A percentile compares a stretch with the other conserved stretches of the same genome.
phyloP scores from a whole-genome alignment of 2,329 filamentous ascomycete species.

The Aspergillus fijiensis region DNA sequence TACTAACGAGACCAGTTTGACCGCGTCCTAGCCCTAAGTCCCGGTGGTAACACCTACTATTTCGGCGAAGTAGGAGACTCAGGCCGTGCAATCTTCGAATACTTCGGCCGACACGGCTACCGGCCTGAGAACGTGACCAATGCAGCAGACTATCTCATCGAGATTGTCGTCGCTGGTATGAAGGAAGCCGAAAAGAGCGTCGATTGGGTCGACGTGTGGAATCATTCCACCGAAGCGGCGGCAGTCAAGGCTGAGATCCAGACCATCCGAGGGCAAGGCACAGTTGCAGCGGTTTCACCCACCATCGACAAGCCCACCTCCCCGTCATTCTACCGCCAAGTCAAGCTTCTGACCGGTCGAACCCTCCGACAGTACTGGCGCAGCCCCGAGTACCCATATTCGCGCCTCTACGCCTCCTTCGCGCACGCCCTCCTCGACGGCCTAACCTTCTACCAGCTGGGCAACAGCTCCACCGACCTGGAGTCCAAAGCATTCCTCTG shows the following conservation, averaged over 20 bases:
- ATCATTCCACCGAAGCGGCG: constrained; percentile 58
- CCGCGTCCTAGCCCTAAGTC: constrained; percentile 65
- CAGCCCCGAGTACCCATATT: constrained; percentile 70
- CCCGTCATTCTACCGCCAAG: constrained; percentile 59
- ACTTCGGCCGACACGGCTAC: constrained; percentile 62
- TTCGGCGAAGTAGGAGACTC: constrained; percentile 66
- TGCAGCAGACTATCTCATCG: constrained; percentile 61
- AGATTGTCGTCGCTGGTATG: constrained; percentile 56
- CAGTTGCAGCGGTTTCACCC: constrained; percentile 37
- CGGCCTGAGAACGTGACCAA: constrained; percentile 61
- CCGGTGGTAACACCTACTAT: constrained; percentile 65
- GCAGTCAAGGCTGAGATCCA: constrained; percentile 62
- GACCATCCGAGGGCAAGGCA: constrained; percentile 50
- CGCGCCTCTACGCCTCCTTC: constrained; percentile 67
- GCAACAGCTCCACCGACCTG: constrained; percentile 63
- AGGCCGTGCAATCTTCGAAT: constrained; percentile 61
- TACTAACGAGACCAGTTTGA: constrained; percentile 57
- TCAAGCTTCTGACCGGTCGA: constrained; percentile 63
- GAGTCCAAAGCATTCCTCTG: constrained; percentile 68
- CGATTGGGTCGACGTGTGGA: constrained; percentile 71
- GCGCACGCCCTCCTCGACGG: constrained; percentile 70
- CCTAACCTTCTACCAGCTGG: constrained; percentile 69
- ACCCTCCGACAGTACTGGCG: constrained; percentile 70
- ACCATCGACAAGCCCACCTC: not conserved
- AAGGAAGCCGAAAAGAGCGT: constrained; percentile 52